A percentile compares a stretch with the other conserved stretches of the same genome.
phyloP scores from a whole-genome alignment of 257 asterid genomes.

The Anisodus acutangulus region DNA sequence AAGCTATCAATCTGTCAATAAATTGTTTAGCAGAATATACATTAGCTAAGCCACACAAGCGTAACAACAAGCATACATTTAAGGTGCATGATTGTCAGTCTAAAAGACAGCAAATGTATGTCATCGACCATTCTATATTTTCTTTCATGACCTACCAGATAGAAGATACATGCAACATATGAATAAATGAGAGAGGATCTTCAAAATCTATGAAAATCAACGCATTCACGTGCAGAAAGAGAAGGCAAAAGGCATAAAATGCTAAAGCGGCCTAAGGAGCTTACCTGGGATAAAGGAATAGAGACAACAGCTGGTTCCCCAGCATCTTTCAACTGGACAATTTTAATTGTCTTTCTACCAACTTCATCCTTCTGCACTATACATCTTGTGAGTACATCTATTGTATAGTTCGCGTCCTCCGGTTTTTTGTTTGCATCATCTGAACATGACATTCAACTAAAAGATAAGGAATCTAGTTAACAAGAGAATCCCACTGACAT shows the following conservation, averaged over 20 bases:
- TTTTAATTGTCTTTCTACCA: conserved; percentile 59
- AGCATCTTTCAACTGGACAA: conserved; percentile 71
- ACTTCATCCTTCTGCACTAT: conserved; percentile 67
- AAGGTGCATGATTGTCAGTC: not conserved
- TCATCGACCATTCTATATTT: conserved; percentile 1
- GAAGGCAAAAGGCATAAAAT: too few relatives aligned
- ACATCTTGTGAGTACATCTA: conserved; percentile 91
- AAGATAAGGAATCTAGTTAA: conserved; percentile 29
- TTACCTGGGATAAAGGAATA: conserved; percentile 84
- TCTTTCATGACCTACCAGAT: not conserved
- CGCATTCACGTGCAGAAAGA: not conserved
- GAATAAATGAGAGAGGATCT: not conserved
- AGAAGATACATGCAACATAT: not conserved
- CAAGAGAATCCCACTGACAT: conserved; percentile 26
- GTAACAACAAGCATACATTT: conserved; percentile 11
- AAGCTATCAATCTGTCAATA: conserved; percentile 70
- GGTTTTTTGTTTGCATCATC: conserved; percentile 81
- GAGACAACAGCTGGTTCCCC: conserved; percentile 92
- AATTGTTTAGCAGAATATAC: conserved; percentile 29
- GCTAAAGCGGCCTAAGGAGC: conserved; percentile 34
- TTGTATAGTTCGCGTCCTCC: conserved; percentile 80
- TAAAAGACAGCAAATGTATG: not conserved
- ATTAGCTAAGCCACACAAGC: conserved; percentile 23
- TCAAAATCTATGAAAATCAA: not conserved
- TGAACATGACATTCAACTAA: conserved; percentile 39